A percentile compares a stretch with the other conserved stretches of the same genome.
Evolutionary conservation across 2,329 filamentous ascomycete genomes (phyloP).

Genomic region (Trichoderma gracile): DNA sequence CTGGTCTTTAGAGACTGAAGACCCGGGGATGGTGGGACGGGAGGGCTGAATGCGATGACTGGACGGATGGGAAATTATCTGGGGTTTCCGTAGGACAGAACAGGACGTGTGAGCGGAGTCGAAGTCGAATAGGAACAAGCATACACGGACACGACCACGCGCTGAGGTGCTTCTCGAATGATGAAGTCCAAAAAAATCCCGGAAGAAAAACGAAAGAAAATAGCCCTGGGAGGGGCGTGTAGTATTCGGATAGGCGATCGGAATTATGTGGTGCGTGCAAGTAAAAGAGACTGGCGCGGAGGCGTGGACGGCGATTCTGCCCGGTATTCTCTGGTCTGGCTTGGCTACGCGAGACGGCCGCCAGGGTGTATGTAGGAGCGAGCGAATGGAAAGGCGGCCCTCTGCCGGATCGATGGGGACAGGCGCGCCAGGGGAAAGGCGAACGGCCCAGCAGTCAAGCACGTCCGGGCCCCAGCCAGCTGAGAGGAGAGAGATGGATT

Average conservation of each 20-base stretch:
- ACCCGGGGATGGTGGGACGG: constrained; percentile 35
- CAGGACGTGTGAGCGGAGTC: constrained; percentile 23
- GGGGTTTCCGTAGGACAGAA: constrained; percentile 32
- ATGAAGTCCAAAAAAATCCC: constrained; percentile 25
- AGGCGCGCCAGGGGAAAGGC: constrained; percentile 11
- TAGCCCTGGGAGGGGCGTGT: constrained; percentile 15
- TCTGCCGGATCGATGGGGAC: constrained; percentile 7
- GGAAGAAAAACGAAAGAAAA: background rate
- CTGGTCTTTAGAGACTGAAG: constrained; percentile 24
- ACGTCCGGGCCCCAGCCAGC: constrained; percentile 24
- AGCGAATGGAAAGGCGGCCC: background rate
- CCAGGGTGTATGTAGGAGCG: constrained; percentile 18
- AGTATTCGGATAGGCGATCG: constrained; percentile 16
- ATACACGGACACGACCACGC: constrained; percentile 17
- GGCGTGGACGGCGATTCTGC: constrained; percentile 13
- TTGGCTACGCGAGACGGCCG: constrained; percentile 20
- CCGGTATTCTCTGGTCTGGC: background rate
- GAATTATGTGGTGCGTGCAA: constrained; percentile 17
- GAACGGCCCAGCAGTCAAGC: background rate
- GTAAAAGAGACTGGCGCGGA: constrained; percentile 19
- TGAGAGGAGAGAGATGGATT: constrained; percentile 21
- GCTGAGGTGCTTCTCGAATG: constrained; percentile 25
- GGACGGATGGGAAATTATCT: constrained; percentile 32
- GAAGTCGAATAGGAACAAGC: constrained; percentile 20
- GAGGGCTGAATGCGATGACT: constrained; percentile 33